Percentiles rank a stretch among this genome's conserved stretches.
Evolutionary conservation across 1,139 yeast genomes (phyloP).

Genomic region (Nadsonia starkeyi-henricii): DNA sequence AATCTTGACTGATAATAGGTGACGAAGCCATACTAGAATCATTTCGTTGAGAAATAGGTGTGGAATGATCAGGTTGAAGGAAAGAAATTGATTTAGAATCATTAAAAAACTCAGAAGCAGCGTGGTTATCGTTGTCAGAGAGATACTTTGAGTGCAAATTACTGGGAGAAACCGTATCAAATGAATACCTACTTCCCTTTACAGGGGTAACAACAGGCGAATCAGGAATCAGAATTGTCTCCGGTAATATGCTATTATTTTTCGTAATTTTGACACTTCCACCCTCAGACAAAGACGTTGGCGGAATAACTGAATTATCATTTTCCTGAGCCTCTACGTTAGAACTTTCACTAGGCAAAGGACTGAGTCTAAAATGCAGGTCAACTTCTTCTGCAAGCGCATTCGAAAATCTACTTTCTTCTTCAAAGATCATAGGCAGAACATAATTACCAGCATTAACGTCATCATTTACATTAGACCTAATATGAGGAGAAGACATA

Average conservation of each 20-base stretch:
- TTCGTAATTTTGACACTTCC: conserved; percentile 2
- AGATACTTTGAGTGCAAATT: not conserved
- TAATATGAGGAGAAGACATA: conserved; percentile 7
- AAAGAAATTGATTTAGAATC: not conserved
- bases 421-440: conserved; percentile 27
- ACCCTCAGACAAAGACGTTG: conserved; percentile 1
- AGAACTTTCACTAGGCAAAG: not conserved
- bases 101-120: not conserved
- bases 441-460: conserved; percentile 11
- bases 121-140: not conserved
- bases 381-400: conserved; percentile 24
- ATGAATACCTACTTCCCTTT: not conserved
- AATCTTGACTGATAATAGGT: not conserved
- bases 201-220: not conserved
- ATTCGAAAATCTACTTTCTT: conserved; percentile 25
- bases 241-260: conserved; percentile 3
- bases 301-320: not conserved
- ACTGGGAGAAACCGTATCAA: not conserved
- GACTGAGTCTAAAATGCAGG: conserved; percentile 4
- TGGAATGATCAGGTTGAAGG: not conserved
- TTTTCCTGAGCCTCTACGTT: not conserved
- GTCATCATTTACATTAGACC: conserved; percentile 9
- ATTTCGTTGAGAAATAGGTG: not conserved
- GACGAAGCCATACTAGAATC: not conserved
- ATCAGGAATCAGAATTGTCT: conserved; percentile 5